These are phyloP conservation scores for Penicillium decumbens DNA, from an alignment of 2,329 filamentous ascomycete species.

Conservation along the genomic window DNA sequence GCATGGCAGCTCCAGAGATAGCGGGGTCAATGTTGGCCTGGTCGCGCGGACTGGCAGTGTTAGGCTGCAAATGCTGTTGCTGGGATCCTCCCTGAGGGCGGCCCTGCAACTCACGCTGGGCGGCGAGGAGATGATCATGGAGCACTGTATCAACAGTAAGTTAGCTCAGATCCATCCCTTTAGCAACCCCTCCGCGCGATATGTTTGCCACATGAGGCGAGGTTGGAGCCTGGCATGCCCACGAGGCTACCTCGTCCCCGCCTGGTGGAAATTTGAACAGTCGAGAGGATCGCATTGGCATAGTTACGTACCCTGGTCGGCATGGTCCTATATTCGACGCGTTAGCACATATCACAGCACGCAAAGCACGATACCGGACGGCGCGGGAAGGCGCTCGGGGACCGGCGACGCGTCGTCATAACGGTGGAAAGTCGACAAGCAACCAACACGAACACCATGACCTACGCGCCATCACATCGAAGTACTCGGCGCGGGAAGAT, in stretches of 20 bases:
- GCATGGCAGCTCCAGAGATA: conserved; percentile 51
- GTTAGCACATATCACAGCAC: conserved; percentile 12
- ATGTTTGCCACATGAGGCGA: neutral
- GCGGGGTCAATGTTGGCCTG: conserved; percentile 57
- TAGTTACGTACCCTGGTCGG: conserved; percentile 42
- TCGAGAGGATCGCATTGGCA: conserved; percentile 33
- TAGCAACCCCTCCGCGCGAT: neutral
- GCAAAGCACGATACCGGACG: conserved; percentile 1
- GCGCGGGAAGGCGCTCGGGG: conserved; percentile 3
- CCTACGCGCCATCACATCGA: conserved; percentile 4
- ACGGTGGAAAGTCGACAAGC: neutral
- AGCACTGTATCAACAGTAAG: conserved; percentile 45
- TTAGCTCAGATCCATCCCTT: conserved; percentile 5
- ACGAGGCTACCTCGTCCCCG: neutral
- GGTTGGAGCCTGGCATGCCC: neutral
- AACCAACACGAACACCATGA: neutral
- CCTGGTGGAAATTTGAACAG: neutral
- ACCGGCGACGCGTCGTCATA: conserved; percentile 15
- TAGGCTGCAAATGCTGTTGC: conserved; percentile 39
- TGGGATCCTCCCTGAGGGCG: conserved; percentile 42
- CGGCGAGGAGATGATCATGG: conserved; percentile 58
- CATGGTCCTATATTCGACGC: conserved; percentile 36
- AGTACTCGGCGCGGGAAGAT: conserved; percentile 19
- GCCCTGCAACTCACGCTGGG: conserved; percentile 39
- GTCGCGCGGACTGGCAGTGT: conserved; percentile 43